Base-by-base conservation (phyloP, 306 rosid genomes). In the Trifolium dubium region DNA sequence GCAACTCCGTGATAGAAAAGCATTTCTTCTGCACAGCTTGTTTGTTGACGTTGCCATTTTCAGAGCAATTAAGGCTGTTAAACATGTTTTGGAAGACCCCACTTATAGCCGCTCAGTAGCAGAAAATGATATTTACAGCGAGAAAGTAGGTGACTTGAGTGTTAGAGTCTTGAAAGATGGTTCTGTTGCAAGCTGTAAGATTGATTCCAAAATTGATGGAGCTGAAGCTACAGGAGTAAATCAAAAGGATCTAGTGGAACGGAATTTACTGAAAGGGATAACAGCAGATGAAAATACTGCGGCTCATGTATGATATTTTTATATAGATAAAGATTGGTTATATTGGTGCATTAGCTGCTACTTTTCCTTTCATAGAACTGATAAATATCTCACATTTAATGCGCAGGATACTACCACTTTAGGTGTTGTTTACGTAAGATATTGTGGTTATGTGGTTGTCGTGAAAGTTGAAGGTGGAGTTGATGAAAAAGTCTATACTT, bases 251-350 rank as follows among this genome's bases (percentile, higher is more conserved):
- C 77, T 92, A 61, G 81, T 84, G n/a, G 86, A 94, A 64, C 83
- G 97, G 50, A 94, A 94, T 84, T 87, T 94, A 53, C 77, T 94
- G 71, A 91, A 94, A 84, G 98, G 98, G 78, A 94, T 94, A 75
- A 94, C 96, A 19, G 98, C 98, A 60, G 98, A 94, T 77, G 98
- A 94, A 85, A 94, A 91, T 83, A 94, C 97, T 39, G 97, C 96
- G 69, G 95, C 98, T 62, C 97, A 94, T 69, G 98, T 94, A 90
- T 77, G 97, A 76, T 70, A 35, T 29, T 79, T 75, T 80, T 77
- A 12, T 53, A 43, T 74, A 62, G 78, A 71, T 65, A 72, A 49
- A 59, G 13, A 76, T 15, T 71, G 74, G 61, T 67, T 63, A 63
- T 53, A 32, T 37, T 75, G 40, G 72, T 51, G 37, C 63, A 28